Evolutionary conservation across 306 rosid species (phyloP).

Genomic region (Lotus japonicus): DNA sequence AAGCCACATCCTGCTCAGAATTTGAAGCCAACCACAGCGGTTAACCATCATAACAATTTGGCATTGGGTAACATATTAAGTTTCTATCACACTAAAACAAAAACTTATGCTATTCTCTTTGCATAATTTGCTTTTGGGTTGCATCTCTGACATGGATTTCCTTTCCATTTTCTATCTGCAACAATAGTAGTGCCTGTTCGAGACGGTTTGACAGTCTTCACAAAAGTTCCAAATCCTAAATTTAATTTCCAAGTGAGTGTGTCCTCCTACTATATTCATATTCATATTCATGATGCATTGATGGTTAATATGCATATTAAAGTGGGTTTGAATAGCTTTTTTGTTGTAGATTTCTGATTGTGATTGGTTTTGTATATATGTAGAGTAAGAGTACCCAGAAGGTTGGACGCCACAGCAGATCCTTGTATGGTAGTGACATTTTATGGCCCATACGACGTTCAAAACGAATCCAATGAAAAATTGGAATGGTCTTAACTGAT

Average conservation of each 20-base stretch:
- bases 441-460: slow-evolving; percentile 43
- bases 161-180: not conserved
- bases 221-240: slow-evolving; percentile 43
- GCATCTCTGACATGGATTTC: not conserved
- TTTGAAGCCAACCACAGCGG: not conserved
- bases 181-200: slow-evolving; percentile 35
- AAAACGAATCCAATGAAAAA: slow-evolving; percentile 36
- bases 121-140: not conserved
- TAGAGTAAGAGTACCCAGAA: slow-evolving; percentile 47
- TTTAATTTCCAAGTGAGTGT: slow-evolving; percentile 65
- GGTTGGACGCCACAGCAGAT: slow-evolving; percentile 43
- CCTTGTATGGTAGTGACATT: slow-evolving; percentile 43
- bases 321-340: no score
- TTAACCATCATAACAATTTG: slow-evolving; percentile 20
- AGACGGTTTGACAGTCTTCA: slow-evolving; percentile 34
- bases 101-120: not conserved
- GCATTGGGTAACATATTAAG: slow-evolving; percentile 32
- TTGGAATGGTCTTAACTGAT: not conserved
- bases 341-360: not conserved
- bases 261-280: no score
- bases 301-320: no score
- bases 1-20: slow-evolving; percentile 22
- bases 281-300: not conserved
- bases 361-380: slow-evolving; percentile 5
- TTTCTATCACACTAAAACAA: not conserved